Base-by-base conservation (phyloP, 768 basidiomycete species). In the Leccinum arenicola region DNA sequence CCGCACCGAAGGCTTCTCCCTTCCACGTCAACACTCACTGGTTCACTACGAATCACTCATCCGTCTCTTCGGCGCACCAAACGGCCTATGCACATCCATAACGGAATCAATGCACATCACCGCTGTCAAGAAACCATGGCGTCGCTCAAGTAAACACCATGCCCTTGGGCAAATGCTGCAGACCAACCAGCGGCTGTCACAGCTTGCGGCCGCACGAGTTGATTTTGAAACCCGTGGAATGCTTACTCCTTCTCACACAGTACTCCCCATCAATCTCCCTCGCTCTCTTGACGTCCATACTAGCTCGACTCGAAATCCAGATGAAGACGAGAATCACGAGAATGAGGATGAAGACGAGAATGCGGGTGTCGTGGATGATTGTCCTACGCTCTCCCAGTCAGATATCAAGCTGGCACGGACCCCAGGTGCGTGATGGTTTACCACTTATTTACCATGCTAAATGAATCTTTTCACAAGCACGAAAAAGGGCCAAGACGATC, bases 151-250 rank as follows among this genome's bases (percentile, higher is more conserved):
- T 23, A 23, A 23, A 23, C 23, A 23, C 23, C 23, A 23, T 23
- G 23, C 23, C 23, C 23, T 23, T 23, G 23, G 23, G 0, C 73
- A 76, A 53, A 62, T 59, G 1, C 4, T 60, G 1, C 17, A 14
- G 11, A 60, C 52, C 0, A 60, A 56, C 17, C 55, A 52, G 21
- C 27, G 2, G 8, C 35, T 60, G 0, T 49, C 36, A 6, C 29
- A 47, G 17, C 55, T 60, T 3, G 45, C 36, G 0, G 55, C 59
- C 5, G 25, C 49, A 12, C 27, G 1, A 6, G 27, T 15, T 4
- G 49, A 50, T 11, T 50, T 50, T 10, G 15, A 50, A 15, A 6
- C 25, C 2, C 15, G 8, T 50, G 48, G 49, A 3, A 50, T 50
- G 49, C 12, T 50, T 12, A 14, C 27, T 6, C 25, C 21, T 1